These are phyloP conservation scores for Septoria petroselini DNA, from an alignment of 2,329 filamentous ascomycete genomes.

Conservation along the genomic window DNA sequence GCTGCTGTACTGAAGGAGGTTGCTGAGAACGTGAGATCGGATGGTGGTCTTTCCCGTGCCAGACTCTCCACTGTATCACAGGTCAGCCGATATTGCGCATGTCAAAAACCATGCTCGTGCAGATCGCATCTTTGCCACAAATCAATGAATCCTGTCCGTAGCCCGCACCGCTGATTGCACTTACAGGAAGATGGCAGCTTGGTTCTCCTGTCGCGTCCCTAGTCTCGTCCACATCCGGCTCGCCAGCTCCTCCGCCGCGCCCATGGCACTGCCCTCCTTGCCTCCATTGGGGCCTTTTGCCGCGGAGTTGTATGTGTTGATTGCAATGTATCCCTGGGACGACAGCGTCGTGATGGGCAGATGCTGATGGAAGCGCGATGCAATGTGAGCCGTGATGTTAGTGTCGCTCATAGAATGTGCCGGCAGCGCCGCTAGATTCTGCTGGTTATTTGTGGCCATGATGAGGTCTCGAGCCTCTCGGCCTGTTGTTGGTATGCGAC, in stretches of 20 bases:
- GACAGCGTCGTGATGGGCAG: conserved; percentile 84
- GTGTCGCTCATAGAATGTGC: conserved; percentile 72
- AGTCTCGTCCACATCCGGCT: conserved; percentile 80
- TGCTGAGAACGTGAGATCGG: conserved; percentile 80
- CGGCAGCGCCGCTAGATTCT: conserved; percentile 83
- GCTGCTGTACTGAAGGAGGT: conserved; percentile 82
- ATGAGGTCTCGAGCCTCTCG: conserved; percentile 28
- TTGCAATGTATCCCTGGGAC: conserved; percentile 82
- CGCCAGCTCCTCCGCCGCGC: conserved; percentile 87
- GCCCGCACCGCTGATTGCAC: conserved; percentile 40
- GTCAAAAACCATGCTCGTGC: background rate
- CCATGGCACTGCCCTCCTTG: conserved; percentile 88
- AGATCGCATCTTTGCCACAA: background rate
- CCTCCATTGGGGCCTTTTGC: conserved; percentile 84
- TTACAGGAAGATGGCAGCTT: conserved; percentile 89
- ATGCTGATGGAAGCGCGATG: conserved; percentile 86
- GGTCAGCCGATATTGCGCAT: conserved; percentile 20
- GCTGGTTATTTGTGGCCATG: conserved; percentile 65
- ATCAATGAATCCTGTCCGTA: background rate
- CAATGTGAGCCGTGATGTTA: conserved; percentile 72
- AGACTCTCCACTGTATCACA: conserved; percentile 72
- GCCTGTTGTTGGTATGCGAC: conserved; percentile 20
- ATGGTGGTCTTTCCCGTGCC: conserved; percentile 95
- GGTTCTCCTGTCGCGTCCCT: conserved; percentile 86
- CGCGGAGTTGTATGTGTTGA: conserved; percentile 93